Base-by-base conservation (phyloP, 2,329 filamentous ascomycete genomes). In the Colletotrichum melonis region DNA sequence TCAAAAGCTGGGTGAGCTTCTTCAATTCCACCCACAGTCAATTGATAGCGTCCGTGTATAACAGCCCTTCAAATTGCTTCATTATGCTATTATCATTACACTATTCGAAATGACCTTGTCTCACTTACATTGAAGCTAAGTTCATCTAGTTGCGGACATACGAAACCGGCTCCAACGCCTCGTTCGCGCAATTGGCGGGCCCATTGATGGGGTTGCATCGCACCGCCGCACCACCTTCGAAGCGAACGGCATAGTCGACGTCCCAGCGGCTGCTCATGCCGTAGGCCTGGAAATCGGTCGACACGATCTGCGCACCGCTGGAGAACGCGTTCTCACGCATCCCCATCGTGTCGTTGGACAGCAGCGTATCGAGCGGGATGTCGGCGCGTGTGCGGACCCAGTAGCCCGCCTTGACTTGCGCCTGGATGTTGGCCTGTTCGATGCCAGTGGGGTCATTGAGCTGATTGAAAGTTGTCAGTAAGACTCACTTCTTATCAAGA, bases 291-390 rank as follows among this genome's bases (percentile, higher is more conserved):
- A 83, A 88, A 75, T 88, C 86, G 0, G 86, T 88, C 38, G 83
- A 86, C 1, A 88, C 84, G 68, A 88, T 80, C 75, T 88, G 87
- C 30, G 86, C 86, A 7, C 86, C 86, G 58, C 85, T 87, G 58
- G 79, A 72, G 54, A 87, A 83, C 1, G 86, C 86, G 12, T 75
- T 74, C 1, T 86, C 83, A 22, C 85, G 79, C 82, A 82, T 84
- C 6, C 42, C 67, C 28, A 84, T 84, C 2, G 79, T 81, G 67
- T 86, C 84, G 66, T 80, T 79, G 16, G 77, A 76, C 22, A 86
- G 72, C 6, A 88, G 78, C 0, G 86, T 88, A 1, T 78, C 79
- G 30, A 88, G 79, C 0, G 86, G 86, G 30, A 83, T 81, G 77
- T 88, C 86, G 4, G 85, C 81, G 54, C 86, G 79, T 2, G 86